These are phyloP conservation scores for Talaromyces sp. DNA, from an alignment of 2,329 filamentous ascomycete species.

Conservation along the genomic window DNA sequence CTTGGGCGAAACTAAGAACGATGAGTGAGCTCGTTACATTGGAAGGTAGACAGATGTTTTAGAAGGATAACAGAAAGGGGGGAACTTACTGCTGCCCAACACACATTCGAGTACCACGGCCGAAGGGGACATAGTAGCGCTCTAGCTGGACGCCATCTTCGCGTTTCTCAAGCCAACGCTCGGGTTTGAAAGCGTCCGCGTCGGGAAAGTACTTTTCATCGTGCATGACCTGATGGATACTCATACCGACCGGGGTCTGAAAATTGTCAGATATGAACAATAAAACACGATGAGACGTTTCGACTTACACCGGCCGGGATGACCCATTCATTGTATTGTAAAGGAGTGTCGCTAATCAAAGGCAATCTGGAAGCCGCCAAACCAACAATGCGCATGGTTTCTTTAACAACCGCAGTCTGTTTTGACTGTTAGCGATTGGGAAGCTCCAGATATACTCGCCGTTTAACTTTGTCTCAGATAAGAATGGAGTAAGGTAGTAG, in stretches of 20 bases:
- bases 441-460: background rate
- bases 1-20: slow-evolving; percentile 22
- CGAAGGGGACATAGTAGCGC: slow-evolving; percentile 4
- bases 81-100: slow-evolving; percentile 42
- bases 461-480: background rate
- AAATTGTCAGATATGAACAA: background rate
- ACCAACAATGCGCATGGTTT: background rate
- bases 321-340: slow-evolving; percentile 13
- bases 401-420: background rate
- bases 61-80: background rate
- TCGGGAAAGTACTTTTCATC: background rate
- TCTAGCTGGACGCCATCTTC: slow-evolving; percentile 19
- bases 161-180: slow-evolving; percentile 15
- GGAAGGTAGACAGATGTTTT: too few species aligned
- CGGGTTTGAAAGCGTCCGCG: background rate
- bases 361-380: slow-evolving; percentile 1
- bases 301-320: slow-evolving; percentile 1
- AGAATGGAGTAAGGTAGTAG: too few species aligned
- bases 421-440: background rate
- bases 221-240: background rate
- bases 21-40: background rate
- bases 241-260: background rate
- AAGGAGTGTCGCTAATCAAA: slow-evolving; percentile 1
- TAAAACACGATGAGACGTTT: background rate
- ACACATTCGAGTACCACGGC: slow-evolving; percentile 7